Base-by-base conservation (phyloP, 192 early-diverging fungal genomes). In the Backusella psychrophila region DNA sequence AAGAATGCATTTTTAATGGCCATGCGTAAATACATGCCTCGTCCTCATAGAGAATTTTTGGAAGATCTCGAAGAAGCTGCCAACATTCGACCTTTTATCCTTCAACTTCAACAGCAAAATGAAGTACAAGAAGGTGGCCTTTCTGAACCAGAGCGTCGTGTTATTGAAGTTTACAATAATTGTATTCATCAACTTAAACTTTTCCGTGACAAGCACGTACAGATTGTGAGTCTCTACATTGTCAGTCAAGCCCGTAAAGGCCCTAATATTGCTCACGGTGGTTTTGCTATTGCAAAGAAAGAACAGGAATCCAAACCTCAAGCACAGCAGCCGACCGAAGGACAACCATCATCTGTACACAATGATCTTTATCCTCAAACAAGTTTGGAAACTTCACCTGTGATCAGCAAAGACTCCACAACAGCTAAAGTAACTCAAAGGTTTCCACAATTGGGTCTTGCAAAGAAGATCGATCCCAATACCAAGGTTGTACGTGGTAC, bases 1-100 rank as follows among this genome's bases (percentile, higher is more conserved):
- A 85, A 74, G 69, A 93, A 91, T 80, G 93, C 94, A 81, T 90
- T 90, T 87, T 94, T 83, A 63, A 88, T 92, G 66, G 93, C 92
- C 53, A 99, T 99, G 94, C 92, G 96, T 63, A 88, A 93, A 75
- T 96, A 97, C 82, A 95, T 99, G 90, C 94, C 97, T 7, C 90
- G 90, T 69, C 86, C 90, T 4, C 95, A 97, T 81, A 94, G 96
- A 31, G 85, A 86, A 41, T 99, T 98, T 81, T 84, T 99, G 36
- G 88, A 92, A 41, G 92, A 94, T 73, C 77, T 94, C 15, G 87
- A 89, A 5, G 82, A 85, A n/a, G 84, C 86, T 4, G 87, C 93
- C 76, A 85, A 87, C 72, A 82, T 95, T 44, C 89, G 94, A 66
- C 87, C 88, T 29, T 94, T 86, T 68, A 91, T 95, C 68, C 69